Evolutionary conservation across 2,329 filamentous ascomycete species (phyloP).

Genomic region (Venturia carpophila): DNA sequence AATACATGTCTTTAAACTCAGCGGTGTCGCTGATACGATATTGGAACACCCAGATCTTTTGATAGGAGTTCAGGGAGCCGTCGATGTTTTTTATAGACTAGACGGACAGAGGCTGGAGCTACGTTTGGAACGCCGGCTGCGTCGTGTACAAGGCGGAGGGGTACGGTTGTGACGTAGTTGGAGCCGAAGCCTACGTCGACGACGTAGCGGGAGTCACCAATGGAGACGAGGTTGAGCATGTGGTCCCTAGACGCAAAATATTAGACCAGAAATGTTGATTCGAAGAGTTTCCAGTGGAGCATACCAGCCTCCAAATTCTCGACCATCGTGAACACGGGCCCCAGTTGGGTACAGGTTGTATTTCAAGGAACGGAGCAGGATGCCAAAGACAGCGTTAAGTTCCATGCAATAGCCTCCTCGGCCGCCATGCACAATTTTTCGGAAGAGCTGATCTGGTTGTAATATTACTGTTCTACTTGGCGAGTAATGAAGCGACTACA

Average conservation of each 20-base stretch:
- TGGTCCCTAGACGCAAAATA: constrained; percentile 27
- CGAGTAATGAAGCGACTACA: constrained; percentile 41
- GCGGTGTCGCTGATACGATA: constrained; percentile 29
- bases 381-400: constrained; percentile 47
- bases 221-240: constrained; percentile 39
- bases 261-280: not conserved
- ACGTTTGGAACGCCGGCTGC: constrained; percentile 23
- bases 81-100: constrained; percentile 30
- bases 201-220: constrained; percentile 28
- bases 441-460: constrained; percentile 43
- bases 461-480: constrained; percentile 37
- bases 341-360: constrained; percentile 38
- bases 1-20: constrained; percentile 55
- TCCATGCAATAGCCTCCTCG: constrained; percentile 57
- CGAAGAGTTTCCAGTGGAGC: not conserved
- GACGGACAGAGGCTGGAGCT: constrained; percentile 27
- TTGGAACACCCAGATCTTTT: constrained; percentile 40
- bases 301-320: constrained; percentile 16
- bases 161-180: constrained; percentile 30
- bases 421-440: constrained; percentile 44
- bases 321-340: constrained; percentile 29
- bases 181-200: constrained; percentile 40
- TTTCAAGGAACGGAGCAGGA: constrained; percentile 45
- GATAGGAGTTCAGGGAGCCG: constrained; percentile 29
- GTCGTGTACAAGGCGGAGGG: constrained; percentile 22